These are phyloP conservation scores for Neofusicoccum cordaticola DNA, from an alignment of 2,329 filamentous ascomycete genomes.

Conservation along the genomic window DNA sequence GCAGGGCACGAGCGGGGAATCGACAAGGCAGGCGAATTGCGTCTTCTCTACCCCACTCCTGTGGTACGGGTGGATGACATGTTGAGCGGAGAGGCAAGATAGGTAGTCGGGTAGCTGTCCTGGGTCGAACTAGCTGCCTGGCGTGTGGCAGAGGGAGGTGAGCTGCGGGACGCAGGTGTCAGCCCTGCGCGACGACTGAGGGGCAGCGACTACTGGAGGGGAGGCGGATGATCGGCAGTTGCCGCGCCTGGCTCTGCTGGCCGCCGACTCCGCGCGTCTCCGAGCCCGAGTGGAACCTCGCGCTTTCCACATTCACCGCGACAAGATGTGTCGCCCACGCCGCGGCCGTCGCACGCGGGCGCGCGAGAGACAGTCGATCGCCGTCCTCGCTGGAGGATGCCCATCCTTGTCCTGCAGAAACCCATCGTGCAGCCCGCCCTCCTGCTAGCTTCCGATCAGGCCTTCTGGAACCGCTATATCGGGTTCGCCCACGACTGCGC, in stretches of 20 bases:
- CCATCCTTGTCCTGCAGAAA: too few relatives aligned
- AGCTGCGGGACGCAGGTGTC: neutral
- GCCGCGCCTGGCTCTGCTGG: neutral
- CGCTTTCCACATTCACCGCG: neutral
- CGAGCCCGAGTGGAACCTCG: neutral
- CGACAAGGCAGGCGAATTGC: neutral
- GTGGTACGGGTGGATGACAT: neutral
- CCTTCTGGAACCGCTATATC: neutral
- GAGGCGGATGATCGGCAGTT: neutral
- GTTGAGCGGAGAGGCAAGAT: neutral
- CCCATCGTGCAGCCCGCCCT: neutral
- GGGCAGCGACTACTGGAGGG: too few relatives aligned
- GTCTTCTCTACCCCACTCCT: conserved; percentile 1
- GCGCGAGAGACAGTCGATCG: neutral
- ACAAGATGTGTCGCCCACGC: neutral
- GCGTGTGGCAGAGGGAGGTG: too few relatives aligned
- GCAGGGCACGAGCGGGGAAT: neutral
- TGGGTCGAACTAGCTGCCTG: too few relatives aligned
- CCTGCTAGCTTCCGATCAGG: neutral
- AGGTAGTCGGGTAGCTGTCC: too few relatives aligned
- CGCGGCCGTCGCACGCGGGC: neutral
- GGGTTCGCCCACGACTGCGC: neutral
- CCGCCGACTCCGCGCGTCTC: conserved; percentile 1
- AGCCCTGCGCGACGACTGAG: too few relatives aligned
- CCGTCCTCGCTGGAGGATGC: too few relatives aligned